Evolutionary conservation across 169 alveolate genomes (phyloP), one percentile per base, ranked within the genome.

Genomic region (Eimeria necatrix): DNA sequence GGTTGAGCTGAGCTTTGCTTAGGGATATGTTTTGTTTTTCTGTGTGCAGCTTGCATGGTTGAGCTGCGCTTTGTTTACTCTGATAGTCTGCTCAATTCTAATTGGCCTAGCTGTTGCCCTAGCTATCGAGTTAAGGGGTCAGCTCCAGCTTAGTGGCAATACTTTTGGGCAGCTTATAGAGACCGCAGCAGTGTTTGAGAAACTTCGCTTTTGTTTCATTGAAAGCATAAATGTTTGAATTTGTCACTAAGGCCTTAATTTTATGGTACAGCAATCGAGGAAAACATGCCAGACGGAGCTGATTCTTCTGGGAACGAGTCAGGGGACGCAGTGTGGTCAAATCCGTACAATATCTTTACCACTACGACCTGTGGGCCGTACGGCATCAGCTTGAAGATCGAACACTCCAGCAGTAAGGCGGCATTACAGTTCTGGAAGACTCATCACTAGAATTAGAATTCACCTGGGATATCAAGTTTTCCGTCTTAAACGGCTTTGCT

Each of bases 361-460:
- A 93, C 95, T 61, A 93, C 95, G 18, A 26, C 93, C 48, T 93
- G 95, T 49, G 95, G 95, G 86, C 61, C 81, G n/a, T 22, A 53
- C 59, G 87, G 74, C 53, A 87, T 61, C 59, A 32, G 93, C 41
- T 76, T 93, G 18, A 80, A 93, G 78, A 87, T 93, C 46, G 95
- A 93, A 64, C 95, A 93, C 60, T 88, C 93, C 93, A 85, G 93
- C 73, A 85, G 93, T 85, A 46, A 61, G 93, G 60, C 80, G 24
- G 91, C 14, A 18, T 14, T 60, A 22, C 60, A 2, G 41, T 32
- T 32, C 41, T 32, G 41, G 41, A 32, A 32, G 41, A 2, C 41
- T 32, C 41, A 32, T 32, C 41, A 32, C 41, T 0, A 32, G 41
- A 32, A 32, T 32, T 32, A 32, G 2, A 32, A 32, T 32, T 32